Conservation (phyloP, 257 asterid species). For the Solanum sejunctum region DNA sequence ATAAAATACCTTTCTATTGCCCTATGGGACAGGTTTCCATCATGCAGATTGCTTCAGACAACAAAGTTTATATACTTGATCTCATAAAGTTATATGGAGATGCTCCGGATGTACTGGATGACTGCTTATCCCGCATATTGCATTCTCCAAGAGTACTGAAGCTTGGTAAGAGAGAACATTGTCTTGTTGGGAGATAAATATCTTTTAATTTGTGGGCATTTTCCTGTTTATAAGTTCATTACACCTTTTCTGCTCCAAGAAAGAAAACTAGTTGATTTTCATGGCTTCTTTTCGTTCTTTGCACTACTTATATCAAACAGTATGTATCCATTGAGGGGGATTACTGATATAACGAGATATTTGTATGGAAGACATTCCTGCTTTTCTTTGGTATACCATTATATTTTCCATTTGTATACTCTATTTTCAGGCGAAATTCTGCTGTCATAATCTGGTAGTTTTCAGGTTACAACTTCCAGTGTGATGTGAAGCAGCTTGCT, state of each 20-base stretch:
- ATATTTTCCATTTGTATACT: background rate
- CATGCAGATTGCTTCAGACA: slow-evolving; percentile 89
- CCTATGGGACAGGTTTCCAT: slow-evolving; percentile 66
- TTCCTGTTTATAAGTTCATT: background rate
- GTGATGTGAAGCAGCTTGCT: slow-evolving; percentile 69
- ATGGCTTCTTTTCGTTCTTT: background rate
- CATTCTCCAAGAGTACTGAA: slow-evolving; percentile 75
- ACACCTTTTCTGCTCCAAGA: background rate
- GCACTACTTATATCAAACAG: background rate
- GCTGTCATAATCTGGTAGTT: background rate
- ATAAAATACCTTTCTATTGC: background rate
- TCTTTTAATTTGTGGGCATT: background rate
- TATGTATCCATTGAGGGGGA: background rate
- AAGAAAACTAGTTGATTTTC: background rate
- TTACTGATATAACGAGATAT: background rate
- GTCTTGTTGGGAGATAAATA: background rate
- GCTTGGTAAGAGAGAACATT: slow-evolving; percentile 56
- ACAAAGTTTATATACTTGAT: slow-evolving; percentile 75
- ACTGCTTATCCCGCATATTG: slow-evolving; percentile 60
- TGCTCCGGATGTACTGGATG: slow-evolving; percentile 51
- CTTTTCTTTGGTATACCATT: background rate
- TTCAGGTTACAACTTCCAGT: slow-evolving; percentile 85
- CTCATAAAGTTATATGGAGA: slow-evolving; percentile 67
- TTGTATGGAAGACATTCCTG: background rate
- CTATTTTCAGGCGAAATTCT: slow-evolving; percentile 4